These are phyloP conservation scores for Monosporozyma servazzii DNA, from an alignment of 805 yeast genomes.

Conservation along the genomic window DNA sequence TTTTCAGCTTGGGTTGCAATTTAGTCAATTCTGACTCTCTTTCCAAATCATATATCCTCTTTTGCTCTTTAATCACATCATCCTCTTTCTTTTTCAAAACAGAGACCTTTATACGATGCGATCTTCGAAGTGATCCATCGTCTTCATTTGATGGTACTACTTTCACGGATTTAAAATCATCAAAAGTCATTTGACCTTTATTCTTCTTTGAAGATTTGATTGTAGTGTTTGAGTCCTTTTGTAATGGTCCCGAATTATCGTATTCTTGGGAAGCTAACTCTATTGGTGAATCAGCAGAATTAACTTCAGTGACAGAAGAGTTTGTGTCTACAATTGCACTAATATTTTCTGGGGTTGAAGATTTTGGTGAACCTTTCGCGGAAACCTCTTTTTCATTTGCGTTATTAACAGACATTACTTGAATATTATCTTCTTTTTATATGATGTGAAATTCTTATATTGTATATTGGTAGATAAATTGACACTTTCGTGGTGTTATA, in stretches of 20 bases:
- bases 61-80: not conserved
- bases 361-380: not conserved
- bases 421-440: not conserved
- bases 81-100: not conserved
- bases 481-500: not conserved
- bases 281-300: not conserved
- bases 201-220: conserved; percentile 4
- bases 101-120: not conserved
- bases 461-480: not conserved
- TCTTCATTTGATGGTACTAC: conserved; percentile 6
- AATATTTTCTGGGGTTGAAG: not conserved
- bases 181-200: conserved; percentile 22
- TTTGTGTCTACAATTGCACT: not conserved
- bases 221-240: not conserved
- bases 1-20: not conserved
- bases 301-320: not conserved
- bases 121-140: not conserved
- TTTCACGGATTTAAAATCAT: conserved; percentile 22
- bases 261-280: not conserved
- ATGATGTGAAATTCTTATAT: not conserved
- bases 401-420: not conserved
- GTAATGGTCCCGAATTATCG: not conserved
- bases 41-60: not conserved
- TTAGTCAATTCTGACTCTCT: not conserved
- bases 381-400: not conserved